These are phyloP conservation scores for Cyberlindnera mycetangii DNA, from an alignment of 805 yeast species.

Conservation along the genomic window DNA sequence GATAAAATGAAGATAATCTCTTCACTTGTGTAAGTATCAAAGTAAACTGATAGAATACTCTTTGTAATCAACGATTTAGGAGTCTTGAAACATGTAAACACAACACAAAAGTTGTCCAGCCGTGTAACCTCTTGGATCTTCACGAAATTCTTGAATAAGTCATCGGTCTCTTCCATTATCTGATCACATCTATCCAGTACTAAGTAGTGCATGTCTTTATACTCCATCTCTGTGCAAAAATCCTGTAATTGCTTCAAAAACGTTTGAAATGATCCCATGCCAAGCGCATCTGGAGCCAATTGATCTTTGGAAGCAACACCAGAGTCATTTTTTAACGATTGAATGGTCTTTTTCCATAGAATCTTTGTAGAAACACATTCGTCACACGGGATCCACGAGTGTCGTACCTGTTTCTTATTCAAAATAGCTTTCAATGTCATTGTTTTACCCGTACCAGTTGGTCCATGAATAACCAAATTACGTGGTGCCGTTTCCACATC, in stretches of 20 bases:
- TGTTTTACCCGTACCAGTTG: slow-evolving; percentile 26
- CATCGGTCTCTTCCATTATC: slow-evolving; percentile 24
- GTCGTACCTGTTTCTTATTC: slow-evolving; percentile 7
- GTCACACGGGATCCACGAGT: slow-evolving; percentile 24
- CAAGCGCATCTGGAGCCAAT: slow-evolving; percentile 10
- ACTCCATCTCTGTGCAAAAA: slow-evolving; percentile 9
- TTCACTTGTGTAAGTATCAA: slow-evolving; percentile 19
- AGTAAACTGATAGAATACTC: slow-evolving; percentile 20
- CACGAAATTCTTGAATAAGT: slow-evolving; percentile 16
- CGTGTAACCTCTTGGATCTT: slow-evolving; percentile 22
- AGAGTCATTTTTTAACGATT: slow-evolving; percentile 13
- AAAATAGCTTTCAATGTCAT: slow-evolving; percentile 14
- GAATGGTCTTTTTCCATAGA: slow-evolving; percentile 22
- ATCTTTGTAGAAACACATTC: slow-evolving; percentile 27
- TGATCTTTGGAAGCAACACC: slow-evolving; percentile 9
- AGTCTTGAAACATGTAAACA: slow-evolving; percentile 19
- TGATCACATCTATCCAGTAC: slow-evolving; percentile 26
- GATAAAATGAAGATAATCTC: slow-evolving; percentile 14
- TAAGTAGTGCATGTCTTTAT: slow-evolving; percentile 22
- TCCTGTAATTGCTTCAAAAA: slow-evolving; percentile 19
- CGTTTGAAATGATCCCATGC: slow-evolving; percentile 21
- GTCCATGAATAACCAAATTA: slow-evolving; percentile 18
- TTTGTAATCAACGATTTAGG: slow-evolving; percentile 22
- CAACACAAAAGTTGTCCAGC: slow-evolving; percentile 18
- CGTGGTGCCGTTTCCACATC: slow-evolving; percentile 10